Evolutionary conservation across 2,329 filamentous ascomycete genomes (phyloP), one percentile per base, ranked within the genome.

Genomic region (Pyrenochaeta sp.): DNA sequence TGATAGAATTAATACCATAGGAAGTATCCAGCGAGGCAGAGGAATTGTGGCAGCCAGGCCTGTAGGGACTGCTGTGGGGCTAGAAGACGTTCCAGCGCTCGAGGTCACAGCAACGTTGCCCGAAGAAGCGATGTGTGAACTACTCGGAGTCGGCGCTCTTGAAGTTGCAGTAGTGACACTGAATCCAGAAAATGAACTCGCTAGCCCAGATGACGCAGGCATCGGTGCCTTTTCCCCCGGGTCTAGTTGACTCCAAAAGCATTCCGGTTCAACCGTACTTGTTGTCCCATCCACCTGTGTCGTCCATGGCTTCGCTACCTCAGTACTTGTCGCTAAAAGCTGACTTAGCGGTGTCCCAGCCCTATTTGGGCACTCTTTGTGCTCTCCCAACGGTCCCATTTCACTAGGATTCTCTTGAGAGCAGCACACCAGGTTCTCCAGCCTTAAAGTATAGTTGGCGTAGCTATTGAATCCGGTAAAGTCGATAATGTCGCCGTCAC

Each of bases 401-500:
- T 15, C 3, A 36, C 12, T 9, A 13, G 42, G 42, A 25, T 45
- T 19, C 12, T 45, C 24, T 4, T 28, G 13, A 6, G 19, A n/a
- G 28, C 46, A 49, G 28, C 46, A 49, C 2, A 49, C 2, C 24
- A 49, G 28, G 19, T 49, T 49, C 19, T 49, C 28, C 28, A 49
- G 28, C 5, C 2, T 12, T 13, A 49, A 27, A 12, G 25, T 34
- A 25, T 49, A 49, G 25, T 32, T 32, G 30, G 46, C 6, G 15
- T 49, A 49, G 27, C 27, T 36, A 27, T 49, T 49, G 22, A 32
- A 49, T 37, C 46, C 46, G 15, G 46, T 49, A 8, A 32, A 6
- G 28, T 49, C 46, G 46, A 49, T 49, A 13, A 49, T 49, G 28
- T 49, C 46, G 46, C 46, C 46, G 19, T 34, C 28, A 25, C 46